A percentile compares a stretch with the other conserved stretches of the same genome.
These are phyloP conservation scores for Polygonum aviculare DNA, from an alignment of 148 eudicot genomes.

Conservation along the genomic window DNA sequence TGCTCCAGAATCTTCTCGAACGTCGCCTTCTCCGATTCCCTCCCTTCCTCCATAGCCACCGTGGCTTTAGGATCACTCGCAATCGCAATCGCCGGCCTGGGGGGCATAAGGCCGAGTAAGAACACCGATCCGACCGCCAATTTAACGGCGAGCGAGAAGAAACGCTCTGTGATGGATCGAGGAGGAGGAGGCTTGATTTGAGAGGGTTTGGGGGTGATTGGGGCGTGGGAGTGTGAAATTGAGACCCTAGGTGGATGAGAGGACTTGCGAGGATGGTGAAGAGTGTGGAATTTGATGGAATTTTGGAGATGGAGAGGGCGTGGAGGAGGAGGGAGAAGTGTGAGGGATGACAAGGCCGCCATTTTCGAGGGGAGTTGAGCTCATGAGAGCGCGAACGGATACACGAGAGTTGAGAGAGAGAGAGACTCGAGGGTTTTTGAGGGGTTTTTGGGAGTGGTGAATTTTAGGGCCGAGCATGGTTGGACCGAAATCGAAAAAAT, in stretches of 20 bases:
- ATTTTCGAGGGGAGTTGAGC: background rate
- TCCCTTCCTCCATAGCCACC: slow-evolving; percentile 24
- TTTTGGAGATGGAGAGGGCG: background rate
- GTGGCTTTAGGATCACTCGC: slow-evolving; percentile 31
- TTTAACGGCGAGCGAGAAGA: slow-evolving; percentile 28
- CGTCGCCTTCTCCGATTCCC: slow-evolving; percentile 33
- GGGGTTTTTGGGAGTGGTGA: background rate
- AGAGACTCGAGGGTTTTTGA: background rate
- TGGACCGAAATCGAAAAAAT: too few relatives aligned
- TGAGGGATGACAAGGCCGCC: background rate
- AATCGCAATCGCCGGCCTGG: slow-evolving; percentile 31
- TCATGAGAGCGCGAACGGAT: background rate
- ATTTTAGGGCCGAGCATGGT: too few relatives aligned
- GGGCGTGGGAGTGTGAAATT: background rate
- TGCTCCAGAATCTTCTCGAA: slow-evolving; percentile 46
- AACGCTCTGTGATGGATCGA: slow-evolving; percentile 20
- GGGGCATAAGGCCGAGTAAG: slow-evolving; percentile 34
- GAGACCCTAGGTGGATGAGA: background rate
- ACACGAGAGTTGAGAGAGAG: too few relatives aligned
- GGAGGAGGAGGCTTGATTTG: slow-evolving; percentile 14
- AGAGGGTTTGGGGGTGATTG: background rate
- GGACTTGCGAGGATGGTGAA: background rate
- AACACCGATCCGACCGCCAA: slow-evolving; percentile 60
- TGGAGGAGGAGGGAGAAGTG: background rate
- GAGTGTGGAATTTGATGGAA: background rate